These are phyloP conservation scores for Sodiomyces alkalinus DNA, from an alignment of 2,329 filamentous ascomycete genomes.

Conservation along the genomic window DNA sequence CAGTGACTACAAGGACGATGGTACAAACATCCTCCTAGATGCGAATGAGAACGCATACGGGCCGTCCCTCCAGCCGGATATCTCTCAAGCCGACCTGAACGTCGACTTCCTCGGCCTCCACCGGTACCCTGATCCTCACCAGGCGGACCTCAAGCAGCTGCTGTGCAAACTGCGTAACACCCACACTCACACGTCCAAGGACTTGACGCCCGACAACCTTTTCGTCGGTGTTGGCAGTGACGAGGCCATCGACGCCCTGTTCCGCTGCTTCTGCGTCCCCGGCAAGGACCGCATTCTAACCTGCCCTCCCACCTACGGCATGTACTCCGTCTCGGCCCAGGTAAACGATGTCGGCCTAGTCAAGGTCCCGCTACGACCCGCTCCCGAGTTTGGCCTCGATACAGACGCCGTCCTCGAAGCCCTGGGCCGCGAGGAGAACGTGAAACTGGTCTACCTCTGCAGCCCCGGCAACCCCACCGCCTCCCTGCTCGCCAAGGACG, in stretches of 20 bases:
- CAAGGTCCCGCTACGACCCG: conserved; percentile 64
- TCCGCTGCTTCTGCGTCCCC: conserved; percentile 85
- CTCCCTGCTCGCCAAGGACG: conserved; percentile 57
- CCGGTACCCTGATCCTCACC: conserved; percentile 94
- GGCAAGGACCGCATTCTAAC: conserved; percentile 81
- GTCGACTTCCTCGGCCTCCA: conserved; percentile 62
- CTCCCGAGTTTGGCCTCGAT: conserved; percentile 61
- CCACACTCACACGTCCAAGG: conserved; percentile 59
- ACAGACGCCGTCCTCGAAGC: conserved; percentile 49
- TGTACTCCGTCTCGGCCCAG: conserved; percentile 90
- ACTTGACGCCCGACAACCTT: conserved; percentile 64
- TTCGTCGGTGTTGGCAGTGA: conserved; percentile 95
- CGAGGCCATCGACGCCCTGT: conserved; percentile 87
- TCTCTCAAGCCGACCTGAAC: conserved; percentile 34
- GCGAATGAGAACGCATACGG: conserved; percentile 97
- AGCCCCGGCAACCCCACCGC: conserved; percentile 93
- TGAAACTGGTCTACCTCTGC: conserved; percentile 88
- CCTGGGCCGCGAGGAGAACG: conserved; percentile 41
- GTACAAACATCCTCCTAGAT: conserved; percentile 87
- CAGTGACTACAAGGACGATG: conserved; percentile 98
- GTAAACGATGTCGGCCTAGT: conserved; percentile 84
- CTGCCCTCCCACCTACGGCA: conserved; percentile 94
- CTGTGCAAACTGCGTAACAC: conserved; percentile 83
- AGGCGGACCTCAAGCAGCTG: conserved; percentile 68
- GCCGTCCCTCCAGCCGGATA: conserved; percentile 49